phyloP scores from a whole-genome alignment of 2,329 filamentous ascomycete genomes.

The Diplodia intermedia region DNA sequence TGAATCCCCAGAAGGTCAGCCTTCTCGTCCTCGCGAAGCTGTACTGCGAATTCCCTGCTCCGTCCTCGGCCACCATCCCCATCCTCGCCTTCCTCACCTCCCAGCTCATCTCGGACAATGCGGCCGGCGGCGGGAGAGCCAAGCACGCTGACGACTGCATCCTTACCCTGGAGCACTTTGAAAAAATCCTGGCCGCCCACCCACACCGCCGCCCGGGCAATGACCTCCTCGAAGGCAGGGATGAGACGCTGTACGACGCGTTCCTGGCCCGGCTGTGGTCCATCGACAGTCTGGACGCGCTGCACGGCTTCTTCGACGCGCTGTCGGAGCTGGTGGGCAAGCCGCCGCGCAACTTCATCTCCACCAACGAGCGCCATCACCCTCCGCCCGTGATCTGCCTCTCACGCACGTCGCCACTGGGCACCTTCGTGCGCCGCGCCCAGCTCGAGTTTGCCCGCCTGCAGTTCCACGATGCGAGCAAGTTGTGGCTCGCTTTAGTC shows the following conservation, averaged over 20 bases:
- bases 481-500: slow-evolving; percentile 83
- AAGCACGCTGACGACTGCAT: slow-evolving; percentile 43
- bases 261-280: slow-evolving; percentile 84
- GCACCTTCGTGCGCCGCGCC: slow-evolving; percentile 77
- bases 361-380: slow-evolving; percentile 55
- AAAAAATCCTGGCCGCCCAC: slow-evolving; percentile 54
- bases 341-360: slow-evolving; percentile 59
- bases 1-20: slow-evolving; percentile 88
- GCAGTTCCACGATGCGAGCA: slow-evolving; percentile 77
- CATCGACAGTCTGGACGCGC: slow-evolving; percentile 78
- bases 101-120: slow-evolving; percentile 61
- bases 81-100: slow-evolving; percentile 81
- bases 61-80: slow-evolving; percentile 72
- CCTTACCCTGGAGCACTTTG: slow-evolving; percentile 51
- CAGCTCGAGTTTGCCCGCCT: slow-evolving; percentile 81
- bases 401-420: slow-evolving; percentile 78
- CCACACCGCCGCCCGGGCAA: slow-evolving; percentile 51
- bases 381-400: slow-evolving; percentile 63
- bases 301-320: slow-evolving; percentile 77
- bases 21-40: slow-evolving; percentile 81
- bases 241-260: slow-evolving; percentile 77
- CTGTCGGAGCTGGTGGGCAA: slow-evolving; percentile 57
- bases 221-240: slow-evolving; percentile 66
- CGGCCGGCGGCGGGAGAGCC: neutral
- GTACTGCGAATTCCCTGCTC: slow-evolving; percentile 75